A percentile compares a stretch with the other conserved stretches of the same genome.
phyloP scores from a whole-genome alignment of 1,284 basidiomycete genomes.

The Trametes hirsuta region DNA sequence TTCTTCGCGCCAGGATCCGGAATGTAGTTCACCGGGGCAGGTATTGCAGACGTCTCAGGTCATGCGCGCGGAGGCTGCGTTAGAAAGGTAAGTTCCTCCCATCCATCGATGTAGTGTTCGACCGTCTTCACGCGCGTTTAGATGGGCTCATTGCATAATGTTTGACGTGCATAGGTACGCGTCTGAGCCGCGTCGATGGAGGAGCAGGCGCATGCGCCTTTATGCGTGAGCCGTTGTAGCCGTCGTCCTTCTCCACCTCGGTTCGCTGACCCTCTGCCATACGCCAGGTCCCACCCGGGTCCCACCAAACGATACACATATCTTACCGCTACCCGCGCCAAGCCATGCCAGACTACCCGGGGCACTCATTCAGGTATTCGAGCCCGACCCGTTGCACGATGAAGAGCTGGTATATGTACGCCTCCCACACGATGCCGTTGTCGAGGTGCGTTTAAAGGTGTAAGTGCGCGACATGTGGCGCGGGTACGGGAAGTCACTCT shows the following conservation, averaged over 20 bases:
- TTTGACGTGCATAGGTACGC: background rate
- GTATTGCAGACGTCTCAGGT: slow-evolving; percentile 11
- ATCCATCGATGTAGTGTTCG: background rate
- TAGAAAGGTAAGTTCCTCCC: slow-evolving; percentile 9
- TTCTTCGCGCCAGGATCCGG: too few relatives aligned
- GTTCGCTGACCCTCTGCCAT: background rate
- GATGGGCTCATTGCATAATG: too few relatives aligned
- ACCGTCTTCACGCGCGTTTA: background rate
- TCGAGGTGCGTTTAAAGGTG: slow-evolving; percentile 3
- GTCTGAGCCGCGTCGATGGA: slow-evolving; percentile 4
- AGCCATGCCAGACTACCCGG: slow-evolving; percentile 24
- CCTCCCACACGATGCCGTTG: slow-evolving; percentile 1
- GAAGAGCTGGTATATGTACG: slow-evolving; percentile 29
- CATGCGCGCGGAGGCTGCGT: slow-evolving; percentile 9
- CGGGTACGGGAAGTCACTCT: too few relatives aligned
- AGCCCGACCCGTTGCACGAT: slow-evolving; percentile 29
- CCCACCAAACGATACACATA: slow-evolving; percentile 10
- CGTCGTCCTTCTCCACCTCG: background rate
- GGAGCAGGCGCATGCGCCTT: slow-evolving; percentile 7
- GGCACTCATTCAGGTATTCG: slow-evolving; percentile 25
- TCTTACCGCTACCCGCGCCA: slow-evolving; percentile 25
- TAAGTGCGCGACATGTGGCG: background rate
- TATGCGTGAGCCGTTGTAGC: background rate
- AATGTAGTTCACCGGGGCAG: slow-evolving; percentile 18
- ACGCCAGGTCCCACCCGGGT: background rate